Evolutionary conservation across 441 rosid species (phyloP), one percentile per base, ranked within the genome.

Genomic region (Gossypium gossypioides): DNA sequence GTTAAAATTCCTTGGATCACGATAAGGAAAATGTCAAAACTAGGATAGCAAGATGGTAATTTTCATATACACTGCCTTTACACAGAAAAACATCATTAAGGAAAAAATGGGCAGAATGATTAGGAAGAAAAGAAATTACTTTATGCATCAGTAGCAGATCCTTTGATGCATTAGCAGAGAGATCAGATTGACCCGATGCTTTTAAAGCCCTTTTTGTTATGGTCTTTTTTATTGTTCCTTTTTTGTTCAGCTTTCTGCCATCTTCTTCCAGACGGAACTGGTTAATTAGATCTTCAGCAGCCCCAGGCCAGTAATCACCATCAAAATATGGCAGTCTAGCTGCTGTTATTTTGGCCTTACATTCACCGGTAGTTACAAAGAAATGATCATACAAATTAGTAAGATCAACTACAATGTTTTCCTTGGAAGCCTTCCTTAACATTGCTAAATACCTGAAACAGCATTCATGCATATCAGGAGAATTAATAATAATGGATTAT

Each of bases 301-400:
- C 98, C 77, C 97, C 99, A 68, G 99, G 98, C 99, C 98, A 96
- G 82, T 96, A 96, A 82, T 96, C 98, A 80, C 99, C 99, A 79
- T 93, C 99, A 67, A 96, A 96, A 87, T 96, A 96, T 27, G 99
- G 99, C 71, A 96, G 86, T 85, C 98, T 91, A 32, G 98, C 94
- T 50, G 97, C 99, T 19, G 99, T 96, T 65, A 93, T 97, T 81
- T 86, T 93, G 65, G 98, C 91, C 84, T 83, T 90, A 78, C 95
- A 89, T 82, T 96, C 99, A 62, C 97, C 98, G 13, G 85, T 76
- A 73, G 89, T 82, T 66, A 84, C 84, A 78, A 96, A 96, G 85
- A 96, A 96, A 78, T 93, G 98, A 74, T 96, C 99, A 37, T 89
- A 91, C 67, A 93, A 81, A 82, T 96, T 96, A 76, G 94, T 88